Base-by-base conservation (phyloP, 108 stramenopile genomes). In the Poteriospumella lacustris region DNA sequence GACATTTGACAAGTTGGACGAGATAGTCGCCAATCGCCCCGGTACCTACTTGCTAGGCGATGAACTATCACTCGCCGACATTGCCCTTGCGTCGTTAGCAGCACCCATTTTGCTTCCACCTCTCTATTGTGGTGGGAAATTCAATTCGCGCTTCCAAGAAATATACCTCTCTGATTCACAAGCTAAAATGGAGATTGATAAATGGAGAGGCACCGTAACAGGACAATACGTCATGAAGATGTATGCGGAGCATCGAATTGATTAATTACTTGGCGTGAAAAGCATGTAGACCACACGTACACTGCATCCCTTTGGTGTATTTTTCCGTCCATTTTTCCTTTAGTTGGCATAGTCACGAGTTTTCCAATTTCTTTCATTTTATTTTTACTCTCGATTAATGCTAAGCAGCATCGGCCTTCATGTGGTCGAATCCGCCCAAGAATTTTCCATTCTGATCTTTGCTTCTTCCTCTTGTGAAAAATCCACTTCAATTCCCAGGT, bases 381-480 rank as follows among this genome's bases (percentile, higher is more conserved):
- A n/a, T n/a, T n/a, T n/a, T n/a, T n/a, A n/a, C n/a, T n/a, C n/a
- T n/a, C n/a, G n/a, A n/a, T n/a, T n/a, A n/a, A n/a, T n/a, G n/a
- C n/a, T n/a, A n/a, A n/a, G n/a, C n/a, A n/a, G n/a, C n/a, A n/a
- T n/a, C n/a, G n/a, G n/a, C n/a, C n/a, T n/a, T n/a, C n/a, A n/a
- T n/a, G n/a, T n/a, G n/a, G n/a, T n/a, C n/a, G n/a, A n/a, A 12
- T 64, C 60, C 15, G 60, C 60, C 84, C 84, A 85, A 36, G 75
- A 82, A 79, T 80, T 85, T 40, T 83, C 84, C 3, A 75, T 41
- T 29, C 80, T 39, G 0, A 85, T 15, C 34, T 80, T 78, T 2
- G 39, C 31, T 75, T 83, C 82, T 15, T 80, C 82, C 80, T 83
- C 84, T 0, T 81, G 84, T n/a, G 84, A 69, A n/a, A 85, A 85